These are phyloP conservation scores for Dioszegia aurantiaca DNA, from an alignment of 768 basidiomycete species.

Conservation along the genomic window DNA sequence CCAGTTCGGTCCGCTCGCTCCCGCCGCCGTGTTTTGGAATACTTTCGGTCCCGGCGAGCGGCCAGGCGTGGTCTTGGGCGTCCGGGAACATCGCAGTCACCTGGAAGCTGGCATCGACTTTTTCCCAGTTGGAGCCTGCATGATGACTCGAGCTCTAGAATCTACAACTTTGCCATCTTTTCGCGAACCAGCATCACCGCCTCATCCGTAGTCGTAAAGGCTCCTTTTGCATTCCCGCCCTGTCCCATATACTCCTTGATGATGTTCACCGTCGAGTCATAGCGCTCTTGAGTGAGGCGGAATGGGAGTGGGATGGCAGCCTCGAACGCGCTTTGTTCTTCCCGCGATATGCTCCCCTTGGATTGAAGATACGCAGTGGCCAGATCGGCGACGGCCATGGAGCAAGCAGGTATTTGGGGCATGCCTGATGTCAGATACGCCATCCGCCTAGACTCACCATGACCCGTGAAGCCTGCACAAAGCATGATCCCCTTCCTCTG, in stretches of 20 bases:
- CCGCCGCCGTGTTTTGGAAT: no score
- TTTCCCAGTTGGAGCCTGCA: no score
- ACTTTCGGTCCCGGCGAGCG: no score
- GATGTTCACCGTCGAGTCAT: slow-evolving; percentile 22
- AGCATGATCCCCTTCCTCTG: slow-evolving; percentile 28
- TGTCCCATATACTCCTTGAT: slow-evolving; percentile 34
- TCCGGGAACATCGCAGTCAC: no score
- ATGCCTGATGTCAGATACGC: slow-evolving; percentile 22
- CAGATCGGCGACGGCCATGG: slow-evolving; percentile 21
- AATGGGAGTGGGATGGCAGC: slow-evolving; percentile 25
- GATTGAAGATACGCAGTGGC: slow-evolving; percentile 2
- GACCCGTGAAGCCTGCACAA: slow-evolving; percentile 40
- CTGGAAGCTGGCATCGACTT: no score
- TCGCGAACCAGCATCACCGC: slow-evolving; percentile 18
- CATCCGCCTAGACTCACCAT: slow-evolving; percentile 25
- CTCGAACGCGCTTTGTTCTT: slow-evolving; percentile 17
- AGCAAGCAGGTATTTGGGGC: slow-evolving; percentile 35
- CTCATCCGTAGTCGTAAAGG: slow-evolving; percentile 21
- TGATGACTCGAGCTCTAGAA: no score
- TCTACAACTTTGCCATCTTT: not conserved
- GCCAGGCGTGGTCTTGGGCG: no score
- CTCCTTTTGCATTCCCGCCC: not conserved
- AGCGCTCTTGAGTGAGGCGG: slow-evolving; percentile 24
- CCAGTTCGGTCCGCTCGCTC: no score
- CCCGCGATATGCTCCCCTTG: not conserved